Conservation (phyloP, 192 early-diverging fungal species). For the Hyaloraphidium curvatum region DNA sequence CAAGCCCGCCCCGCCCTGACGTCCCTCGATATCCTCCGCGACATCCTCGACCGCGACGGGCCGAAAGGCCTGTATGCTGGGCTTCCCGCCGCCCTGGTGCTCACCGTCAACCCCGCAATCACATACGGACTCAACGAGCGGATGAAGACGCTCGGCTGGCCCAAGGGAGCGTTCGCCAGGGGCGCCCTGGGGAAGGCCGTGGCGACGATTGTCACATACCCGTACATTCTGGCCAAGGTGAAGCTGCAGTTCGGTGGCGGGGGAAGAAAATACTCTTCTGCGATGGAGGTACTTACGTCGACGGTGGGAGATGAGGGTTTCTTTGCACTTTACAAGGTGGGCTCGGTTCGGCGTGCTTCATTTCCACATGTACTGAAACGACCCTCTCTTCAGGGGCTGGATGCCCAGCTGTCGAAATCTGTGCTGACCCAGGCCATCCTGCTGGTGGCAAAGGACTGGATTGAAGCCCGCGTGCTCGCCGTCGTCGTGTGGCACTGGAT, state of each 20-base stretch:
- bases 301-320: conserved; percentile 62
- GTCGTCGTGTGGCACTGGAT: too few species aligned
- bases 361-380: not conserved
- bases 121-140: conserved; percentile 90
- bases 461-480: too few species aligned
- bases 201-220: conserved; percentile 51
- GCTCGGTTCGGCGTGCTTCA: too few species aligned
- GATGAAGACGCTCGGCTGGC: conserved; percentile 49
- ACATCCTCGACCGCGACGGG: conserved; percentile 64
- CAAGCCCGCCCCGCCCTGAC: conserved; percentile 55
- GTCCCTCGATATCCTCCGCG: conserved; percentile 39
- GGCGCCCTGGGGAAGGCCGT: conserved; percentile 88
- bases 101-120: conserved; percentile 90
- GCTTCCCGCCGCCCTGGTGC: conserved; percentile 70
- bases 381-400: conserved; percentile 53
- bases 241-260: conserved; percentile 80
- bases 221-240: conserved; percentile 99
- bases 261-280: conserved; percentile 28
- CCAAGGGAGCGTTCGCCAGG: conserved; percentile 72
- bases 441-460: conserved; percentile 94
- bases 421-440: conserved; percentile 94
- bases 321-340: conserved; percentile 84
- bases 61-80: conserved; percentile 61
- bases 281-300: conserved; percentile 31
- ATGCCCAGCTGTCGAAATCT: conserved; percentile 91